These are phyloP conservation scores for Withania somnifera DNA, from an alignment of 305 asterid species.

Conservation along the genomic window DNA sequence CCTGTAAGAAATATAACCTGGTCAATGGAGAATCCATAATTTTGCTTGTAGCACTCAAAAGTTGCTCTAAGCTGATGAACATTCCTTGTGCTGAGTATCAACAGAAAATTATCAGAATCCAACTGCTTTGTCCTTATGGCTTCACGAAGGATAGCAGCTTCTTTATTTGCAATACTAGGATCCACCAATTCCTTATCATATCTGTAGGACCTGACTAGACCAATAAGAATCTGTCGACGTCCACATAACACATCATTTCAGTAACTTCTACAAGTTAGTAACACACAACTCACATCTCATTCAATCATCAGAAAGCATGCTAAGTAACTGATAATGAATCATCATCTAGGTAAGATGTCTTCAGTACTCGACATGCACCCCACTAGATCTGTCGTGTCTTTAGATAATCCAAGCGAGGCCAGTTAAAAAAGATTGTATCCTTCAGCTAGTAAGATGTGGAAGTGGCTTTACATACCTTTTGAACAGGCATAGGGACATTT, in stretches of 20 bases:
- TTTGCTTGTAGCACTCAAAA: conserved; percentile 40
- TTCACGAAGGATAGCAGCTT: conserved; percentile 50
- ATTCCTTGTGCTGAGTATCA: conserved; percentile 54
- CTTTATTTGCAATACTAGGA: conserved; percentile 29
- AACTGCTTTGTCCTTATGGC: conserved; percentile 35
- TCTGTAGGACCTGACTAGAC: conserved; percentile 56
- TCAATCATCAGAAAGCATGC: background rate
- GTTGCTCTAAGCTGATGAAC: conserved; percentile 58
- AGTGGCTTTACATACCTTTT: conserved; percentile 34
- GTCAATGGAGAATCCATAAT: conserved; percentile 45
- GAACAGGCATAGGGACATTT: conserved; percentile 44
- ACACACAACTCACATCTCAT: background rate
- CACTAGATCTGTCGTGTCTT: background rate
- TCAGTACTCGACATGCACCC: background rate
- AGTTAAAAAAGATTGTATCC: background rate
- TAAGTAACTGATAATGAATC: background rate
- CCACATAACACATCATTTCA: background rate
- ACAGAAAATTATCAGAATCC: conserved; percentile 32
- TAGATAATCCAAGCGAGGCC: background rate
- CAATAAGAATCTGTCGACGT: conserved; percentile 39
- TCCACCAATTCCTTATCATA: conserved; percentile 52
- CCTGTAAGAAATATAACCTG: conserved; percentile 28
- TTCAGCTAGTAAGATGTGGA: background rate
- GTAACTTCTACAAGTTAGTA: background rate
- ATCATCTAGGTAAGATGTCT: background rate